phyloP scores from a whole-genome alignment of 2,329 filamentous ascomycete genomes.

The Clonostachys solani region DNA sequence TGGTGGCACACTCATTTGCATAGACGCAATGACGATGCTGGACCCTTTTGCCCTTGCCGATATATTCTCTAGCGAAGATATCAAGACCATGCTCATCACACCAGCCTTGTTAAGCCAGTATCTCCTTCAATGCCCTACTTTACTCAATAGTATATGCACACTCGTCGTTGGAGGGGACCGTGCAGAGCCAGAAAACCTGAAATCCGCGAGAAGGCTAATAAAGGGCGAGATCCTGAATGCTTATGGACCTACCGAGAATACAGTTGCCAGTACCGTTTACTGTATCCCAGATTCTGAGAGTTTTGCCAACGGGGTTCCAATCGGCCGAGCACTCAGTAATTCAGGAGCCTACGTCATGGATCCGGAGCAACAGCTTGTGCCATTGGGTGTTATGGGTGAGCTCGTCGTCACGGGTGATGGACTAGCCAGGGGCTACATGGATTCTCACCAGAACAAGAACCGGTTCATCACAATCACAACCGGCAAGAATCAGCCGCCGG shows the following conservation, averaged over 20 bases:
- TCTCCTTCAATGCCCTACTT: conserved; percentile 5
- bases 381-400: conserved; percentile 17
- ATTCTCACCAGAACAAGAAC: conserved; percentile 4
- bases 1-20: conserved; percentile 6
- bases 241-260: conserved; percentile 11
- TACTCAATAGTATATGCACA: background rate
- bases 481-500: background rate
- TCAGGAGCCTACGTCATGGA: conserved; percentile 16
- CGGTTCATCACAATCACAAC: conserved; percentile 10
- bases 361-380: conserved; percentile 10
- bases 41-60: conserved; percentile 1
- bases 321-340: conserved; percentile 10
- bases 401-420: conserved; percentile 17
- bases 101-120: conserved; percentile 12
- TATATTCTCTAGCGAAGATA: conserved; percentile 5
- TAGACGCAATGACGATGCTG: conserved; percentile 4
- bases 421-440: conserved; percentile 12
- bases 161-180: conserved; percentile 12
- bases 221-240: conserved; percentile 2
- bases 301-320: conserved; percentile 9
- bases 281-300: background rate
- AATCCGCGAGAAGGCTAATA: background rate
- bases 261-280: conserved; percentile 7
- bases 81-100: conserved; percentile 6
- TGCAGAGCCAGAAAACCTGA: conserved; percentile 1